Evolutionary conservation across 805 yeast genomes (phyloP).

Genomic region (Pichia membranifaciens): DNA sequence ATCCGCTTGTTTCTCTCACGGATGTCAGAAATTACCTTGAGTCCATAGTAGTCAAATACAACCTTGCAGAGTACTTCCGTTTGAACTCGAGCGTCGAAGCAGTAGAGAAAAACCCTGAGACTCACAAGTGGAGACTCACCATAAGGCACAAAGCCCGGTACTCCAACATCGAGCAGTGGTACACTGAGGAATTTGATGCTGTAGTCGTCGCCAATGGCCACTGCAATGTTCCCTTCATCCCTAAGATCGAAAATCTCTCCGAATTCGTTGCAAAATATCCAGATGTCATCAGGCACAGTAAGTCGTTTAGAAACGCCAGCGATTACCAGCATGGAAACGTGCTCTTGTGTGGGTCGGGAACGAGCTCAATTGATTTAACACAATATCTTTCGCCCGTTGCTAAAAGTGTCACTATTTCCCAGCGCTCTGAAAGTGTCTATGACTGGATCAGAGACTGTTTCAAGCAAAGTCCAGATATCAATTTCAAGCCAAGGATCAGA

Average conservation of each 20-base stretch:
- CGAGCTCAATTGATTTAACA: slow-evolving; percentile 40
- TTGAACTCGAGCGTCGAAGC: slow-evolving; percentile 37
- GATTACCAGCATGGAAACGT: slow-evolving; percentile 37
- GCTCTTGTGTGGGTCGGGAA: slow-evolving; percentile 38
- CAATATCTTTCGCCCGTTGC: slow-evolving; percentile 29
- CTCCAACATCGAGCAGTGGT: slow-evolving; percentile 32
- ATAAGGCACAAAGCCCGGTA: slow-evolving; percentile 12
- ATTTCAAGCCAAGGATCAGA: slow-evolving; percentile 19
- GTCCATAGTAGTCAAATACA: slow-evolving; percentile 17
- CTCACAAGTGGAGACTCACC: slow-evolving; percentile 12
- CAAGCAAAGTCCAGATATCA: slow-evolving; percentile 11
- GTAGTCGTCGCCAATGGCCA: slow-evolving; percentile 61
- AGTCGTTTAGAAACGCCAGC: slow-evolving; percentile 41
- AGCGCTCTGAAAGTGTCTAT: slow-evolving; percentile 22
- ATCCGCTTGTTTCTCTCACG: slow-evolving; percentile 17
- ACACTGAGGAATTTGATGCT: slow-evolving; percentile 48
- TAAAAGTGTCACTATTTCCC: slow-evolving; percentile 16
- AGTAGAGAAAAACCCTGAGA: slow-evolving; percentile 33
- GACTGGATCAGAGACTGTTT: slow-evolving; percentile 16
- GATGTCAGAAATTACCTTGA: slow-evolving; percentile 15
- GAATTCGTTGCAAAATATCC: slow-evolving; percentile 34
- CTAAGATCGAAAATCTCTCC: slow-evolving; percentile 33
- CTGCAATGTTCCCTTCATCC: slow-evolving; percentile 49
- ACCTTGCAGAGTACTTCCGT: slow-evolving; percentile 31
- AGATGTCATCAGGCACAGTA: slow-evolving; percentile 47